Evolutionary conservation across 2,329 filamentous ascomycete genomes (phyloP), one percentile per base, ranked within the genome.

Genomic region (Phaeosphaeria sp.): DNA sequence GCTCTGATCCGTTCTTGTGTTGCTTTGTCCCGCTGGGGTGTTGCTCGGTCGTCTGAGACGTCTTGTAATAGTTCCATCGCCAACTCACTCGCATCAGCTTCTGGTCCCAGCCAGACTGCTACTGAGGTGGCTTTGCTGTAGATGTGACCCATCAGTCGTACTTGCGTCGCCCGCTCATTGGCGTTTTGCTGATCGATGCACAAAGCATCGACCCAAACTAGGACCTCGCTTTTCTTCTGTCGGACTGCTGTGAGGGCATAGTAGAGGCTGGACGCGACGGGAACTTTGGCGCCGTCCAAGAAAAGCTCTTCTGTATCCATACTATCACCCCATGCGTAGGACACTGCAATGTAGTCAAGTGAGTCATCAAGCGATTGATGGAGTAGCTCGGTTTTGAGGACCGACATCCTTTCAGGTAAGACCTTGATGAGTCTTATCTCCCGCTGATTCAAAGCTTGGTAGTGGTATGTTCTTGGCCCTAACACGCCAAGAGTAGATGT

Each of bases 251-350:
- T 46, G 13, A 69, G 49, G 11, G 66, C 64, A 25, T 58, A 58
- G 39, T 67, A 47, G 15, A 69, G 63, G 42, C 58, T 69, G 17
- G 52, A 53, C 1, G 64, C 30, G 21, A 69, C 58, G 9, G 58
- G 54, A 21, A 66, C 54, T 6, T 33, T 47, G 3, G 25, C 52
- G 6, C 60, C 60, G 41, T 62, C 58, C 2, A 69, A 42, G 1
- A 53, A 3, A 15, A 69, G 56, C 17, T 42, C 50, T 17, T 52
- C 50, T 3, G 52, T 65, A 59, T 74, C 65, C 3, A 66, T 62
- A 0, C 64, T 46, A 44, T 75, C 67, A 0, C 76, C 75, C 76
- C 75, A 77, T 0, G 71, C 68, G 56, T 78, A 78, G n/a, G 75
- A 78, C 1, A 78, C 52, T 1, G 75, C 73, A 22, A 64, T 55